Conservation (phyloP, 371 early-diverging fungal genomes). For the Mortierella sp. region DNA sequence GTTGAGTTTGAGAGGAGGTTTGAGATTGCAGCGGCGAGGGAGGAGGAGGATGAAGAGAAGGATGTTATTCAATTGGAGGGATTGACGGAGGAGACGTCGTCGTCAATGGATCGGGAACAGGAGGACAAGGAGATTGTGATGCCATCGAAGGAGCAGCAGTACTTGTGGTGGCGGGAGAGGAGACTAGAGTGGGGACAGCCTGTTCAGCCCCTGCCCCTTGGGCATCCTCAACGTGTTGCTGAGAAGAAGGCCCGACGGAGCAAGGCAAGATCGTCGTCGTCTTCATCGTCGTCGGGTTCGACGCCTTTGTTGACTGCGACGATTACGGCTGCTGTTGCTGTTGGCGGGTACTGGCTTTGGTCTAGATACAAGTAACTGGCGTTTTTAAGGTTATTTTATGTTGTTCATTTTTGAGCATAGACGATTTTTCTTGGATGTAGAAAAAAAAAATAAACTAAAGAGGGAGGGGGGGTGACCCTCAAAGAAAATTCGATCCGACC, state of each 20-base stretch:
- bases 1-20: conserved; percentile 60
- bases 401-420: no score
- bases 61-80: conserved; percentile 1
- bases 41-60: neutral
- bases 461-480: no score
- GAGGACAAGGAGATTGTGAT: neutral
- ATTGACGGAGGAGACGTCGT: neutral
- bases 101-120: neutral
- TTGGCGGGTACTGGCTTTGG: conserved; percentile 29
- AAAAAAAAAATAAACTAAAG: no score
- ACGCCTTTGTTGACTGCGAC: conserved; percentile 14
- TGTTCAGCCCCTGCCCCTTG: conserved; percentile 23
- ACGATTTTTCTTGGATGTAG: no score
- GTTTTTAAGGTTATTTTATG: no score
- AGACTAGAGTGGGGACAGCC: conserved; percentile 34
- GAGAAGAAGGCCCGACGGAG: neutral
- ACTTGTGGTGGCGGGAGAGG: conserved; percentile 52
- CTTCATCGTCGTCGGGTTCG: neutral
- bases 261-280: neutral
- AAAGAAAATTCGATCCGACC: no score
- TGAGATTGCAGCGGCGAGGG: neutral
- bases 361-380: conserved; percentile 14
- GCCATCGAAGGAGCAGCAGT: conserved; percentile 43
- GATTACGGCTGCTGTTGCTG: conserved; percentile 19
- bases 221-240: neutral